Evolutionary conservation across 495 filamentous ascomycete genomes (phyloP), one percentile per base, ranked within the genome.

Genomic region (Hypoxylon fuscum): DNA sequence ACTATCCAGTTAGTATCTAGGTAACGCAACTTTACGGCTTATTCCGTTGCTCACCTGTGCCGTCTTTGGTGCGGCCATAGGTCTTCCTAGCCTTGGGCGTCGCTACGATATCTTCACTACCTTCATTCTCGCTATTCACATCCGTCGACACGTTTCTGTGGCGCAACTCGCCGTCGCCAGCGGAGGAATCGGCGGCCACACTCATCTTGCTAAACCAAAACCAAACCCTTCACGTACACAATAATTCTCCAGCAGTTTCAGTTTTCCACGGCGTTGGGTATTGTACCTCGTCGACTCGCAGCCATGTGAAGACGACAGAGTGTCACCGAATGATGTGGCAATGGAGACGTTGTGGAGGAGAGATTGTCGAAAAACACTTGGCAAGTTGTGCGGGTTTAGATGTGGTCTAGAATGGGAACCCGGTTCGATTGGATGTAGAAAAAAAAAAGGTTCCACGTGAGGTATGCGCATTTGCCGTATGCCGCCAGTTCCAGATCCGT

Each of bases 41-140:
- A 21, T 20, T 45, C n/a, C n/a, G n/a, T n/a, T 15, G 76, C 90
- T 72, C 84, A 97, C 94, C 85, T 69, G 80, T 92, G 70, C 95
- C 95, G 81, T 90, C 90, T 23, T 90, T 92, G 8, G 95, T 98
- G 66, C 92, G 87, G 14, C 95, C 95, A 83, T 89, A 96, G 2
- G 93, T 96, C 78, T 88, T 91, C 70, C 84, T 83, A 29, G 82
- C 72, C 66, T 84, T 86, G 35, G 82, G 71, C 20, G 66, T 69
- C 31, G 68, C 69, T 11, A 56, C 49, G 17, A 43, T 42, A n/a
- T 64, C 65, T 48, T 66, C 62, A 52, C 55, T 53, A 20, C 27
- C 50, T 34, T 61, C 47, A 35, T 34, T 46, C 5, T 61, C 61
- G 35, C 22, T 49, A 25, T 40, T 35, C 11, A 41, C 42, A 21